phyloP scores from a whole-genome alignment of 345 rosid species.

The Lagerstroemia speciosa region DNA sequence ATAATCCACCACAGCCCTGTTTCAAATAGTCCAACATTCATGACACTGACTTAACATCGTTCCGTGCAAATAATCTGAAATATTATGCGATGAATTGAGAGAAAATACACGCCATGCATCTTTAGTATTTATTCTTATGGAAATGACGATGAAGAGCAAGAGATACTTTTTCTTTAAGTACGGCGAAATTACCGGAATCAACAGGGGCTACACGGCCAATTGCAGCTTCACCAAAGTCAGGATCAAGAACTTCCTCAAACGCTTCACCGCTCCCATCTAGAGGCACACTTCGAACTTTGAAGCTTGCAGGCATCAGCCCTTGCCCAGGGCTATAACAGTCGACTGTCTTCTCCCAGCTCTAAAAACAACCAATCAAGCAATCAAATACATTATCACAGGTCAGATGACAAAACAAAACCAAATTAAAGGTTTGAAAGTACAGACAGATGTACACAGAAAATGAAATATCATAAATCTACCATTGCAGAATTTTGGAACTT shows the following conservation, averaged over 20 bases:
- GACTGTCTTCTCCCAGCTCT: constrained; percentile 99
- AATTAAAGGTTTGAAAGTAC: background rate
- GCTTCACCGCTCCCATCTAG: constrained; percentile 53
- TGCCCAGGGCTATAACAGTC: constrained; percentile 97
- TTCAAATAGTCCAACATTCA: background rate
- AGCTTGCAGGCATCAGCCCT: constrained; percentile 96
- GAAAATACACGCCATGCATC: background rate
- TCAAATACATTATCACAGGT: background rate
- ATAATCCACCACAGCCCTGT: constrained; percentile 95
- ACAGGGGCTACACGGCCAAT: constrained; percentile 98
- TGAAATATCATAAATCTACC: background rate
- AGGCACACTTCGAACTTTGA: constrained; percentile 66
- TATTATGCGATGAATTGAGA: background rate
- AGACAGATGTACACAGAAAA: background rate
- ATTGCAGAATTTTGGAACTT: background rate
- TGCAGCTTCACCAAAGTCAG: constrained; percentile 96
- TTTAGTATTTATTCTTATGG: background rate
- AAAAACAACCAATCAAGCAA: constrained; percentile 5
- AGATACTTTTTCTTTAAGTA: background rate
- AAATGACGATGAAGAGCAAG: background rate
- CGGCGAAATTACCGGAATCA: constrained; percentile 59
- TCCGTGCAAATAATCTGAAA: background rate
- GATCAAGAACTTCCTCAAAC: constrained; percentile 74
- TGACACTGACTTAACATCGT: background rate
- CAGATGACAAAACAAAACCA: background rate